These are phyloP conservation scores for Ceratocystiopsis minuta DNA, from an alignment of 2,329 filamentous ascomycete species.

Conservation along the genomic window DNA sequence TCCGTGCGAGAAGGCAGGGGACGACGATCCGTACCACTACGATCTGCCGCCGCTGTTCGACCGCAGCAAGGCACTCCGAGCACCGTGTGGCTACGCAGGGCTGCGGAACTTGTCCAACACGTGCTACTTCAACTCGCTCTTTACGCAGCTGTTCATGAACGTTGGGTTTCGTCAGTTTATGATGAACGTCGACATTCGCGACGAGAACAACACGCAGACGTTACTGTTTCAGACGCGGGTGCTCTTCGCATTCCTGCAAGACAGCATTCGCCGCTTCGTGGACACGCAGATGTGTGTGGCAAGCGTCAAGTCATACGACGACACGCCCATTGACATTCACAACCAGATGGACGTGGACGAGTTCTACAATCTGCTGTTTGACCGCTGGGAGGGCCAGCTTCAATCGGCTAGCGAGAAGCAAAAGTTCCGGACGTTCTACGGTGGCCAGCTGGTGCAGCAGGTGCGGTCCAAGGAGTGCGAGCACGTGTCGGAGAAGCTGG, in stretches of 20 bases:
- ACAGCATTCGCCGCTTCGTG: constrained; percentile 53
- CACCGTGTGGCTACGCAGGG: constrained; percentile 68
- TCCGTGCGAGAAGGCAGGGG: constrained; percentile 24
- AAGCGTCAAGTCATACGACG: constrained; percentile 68
- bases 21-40: constrained; percentile 36
- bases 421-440: constrained; percentile 66
- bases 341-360: constrained; percentile 97
- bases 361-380: constrained; percentile 88
- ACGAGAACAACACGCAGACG: constrained; percentile 38
- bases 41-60: constrained; percentile 47
- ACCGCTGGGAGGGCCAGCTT: constrained; percentile 76
- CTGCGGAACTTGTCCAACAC: constrained; percentile 88
- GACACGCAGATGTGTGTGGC: constrained; percentile 57
- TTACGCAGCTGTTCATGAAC: constrained; percentile 96
- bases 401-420: constrained; percentile 48
- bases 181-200: constrained; percentile 40
- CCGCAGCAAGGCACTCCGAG: constrained; percentile 48
- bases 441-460: constrained; percentile 81
- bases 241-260: constrained; percentile 74
- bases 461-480: constrained; percentile 88
- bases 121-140: constrained; percentile 88
- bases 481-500: constrained; percentile 78
- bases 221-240: constrained; percentile 63
- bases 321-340: constrained; percentile 64
- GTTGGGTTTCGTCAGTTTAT: constrained; percentile 73